A percentile compares a stretch with the other conserved stretches of the same genome.
Evolutionary conservation across 2,329 filamentous ascomycete genomes (phyloP).

Genomic region (Aspergillus oerlinghausenensis): DNA sequence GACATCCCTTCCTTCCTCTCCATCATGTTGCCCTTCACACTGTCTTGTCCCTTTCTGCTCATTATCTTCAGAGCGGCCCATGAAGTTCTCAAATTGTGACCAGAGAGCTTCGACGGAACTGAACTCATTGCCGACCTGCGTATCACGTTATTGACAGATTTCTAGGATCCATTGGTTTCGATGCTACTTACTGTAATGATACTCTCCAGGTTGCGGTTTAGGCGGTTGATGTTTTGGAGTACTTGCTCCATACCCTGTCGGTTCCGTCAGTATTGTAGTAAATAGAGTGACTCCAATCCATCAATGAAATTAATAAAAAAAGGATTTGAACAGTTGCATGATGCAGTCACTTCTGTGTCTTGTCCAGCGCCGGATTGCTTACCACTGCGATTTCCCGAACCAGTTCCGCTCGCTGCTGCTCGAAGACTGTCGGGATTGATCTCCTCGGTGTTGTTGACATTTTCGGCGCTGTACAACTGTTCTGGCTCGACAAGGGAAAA

Average conservation of each 20-base stretch:
- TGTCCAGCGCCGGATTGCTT: conserved; percentile 9
- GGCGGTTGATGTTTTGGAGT: conserved; percentile 89
- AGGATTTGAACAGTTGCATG: not conserved
- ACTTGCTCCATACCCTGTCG: conserved; percentile 72
- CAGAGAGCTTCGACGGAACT: conserved; percentile 94
- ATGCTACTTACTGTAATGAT: conserved; percentile 69
- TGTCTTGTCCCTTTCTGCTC: conserved; percentile 28
- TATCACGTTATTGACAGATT: not conserved
- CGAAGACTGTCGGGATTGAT: conserved; percentile 35
- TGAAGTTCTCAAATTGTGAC: conserved; percentile 95
- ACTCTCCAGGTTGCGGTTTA: conserved; percentile 88
- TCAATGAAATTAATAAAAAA: not conserved
- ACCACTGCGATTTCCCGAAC: conserved; percentile 42
- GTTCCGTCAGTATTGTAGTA: not conserved
- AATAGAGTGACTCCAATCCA: not conserved
- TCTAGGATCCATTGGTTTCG: not conserved
- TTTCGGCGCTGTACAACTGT: not conserved
- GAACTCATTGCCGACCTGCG: conserved; percentile 88
- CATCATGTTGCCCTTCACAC: conserved; percentile 18
- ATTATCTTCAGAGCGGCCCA: conserved; percentile 63
- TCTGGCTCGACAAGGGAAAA: not conserved
- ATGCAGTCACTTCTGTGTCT: not conserved
- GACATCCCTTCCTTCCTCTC: conserved; percentile 18
- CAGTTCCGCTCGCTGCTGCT: conserved; percentile 40
- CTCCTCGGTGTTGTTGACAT: conserved; percentile 13